Evolutionary conservation across 2,329 filamentous ascomycete genomes (phyloP).

Genomic region (Talaromyces sp.): DNA sequence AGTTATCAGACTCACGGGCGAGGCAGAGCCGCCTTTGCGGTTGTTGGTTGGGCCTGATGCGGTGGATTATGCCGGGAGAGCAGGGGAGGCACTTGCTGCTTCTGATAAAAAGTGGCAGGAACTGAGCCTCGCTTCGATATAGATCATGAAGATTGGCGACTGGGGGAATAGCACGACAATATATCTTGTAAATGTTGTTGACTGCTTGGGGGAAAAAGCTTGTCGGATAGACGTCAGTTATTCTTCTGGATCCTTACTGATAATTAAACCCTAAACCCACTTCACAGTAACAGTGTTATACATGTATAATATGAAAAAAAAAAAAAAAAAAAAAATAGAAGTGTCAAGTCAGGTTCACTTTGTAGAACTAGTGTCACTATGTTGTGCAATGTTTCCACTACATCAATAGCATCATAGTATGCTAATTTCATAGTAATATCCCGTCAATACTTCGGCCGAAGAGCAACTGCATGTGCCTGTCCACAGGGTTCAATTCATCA

Average conservation of each 20-base stretch:
- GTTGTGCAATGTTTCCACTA: not conserved
- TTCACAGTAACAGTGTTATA: not conserved
- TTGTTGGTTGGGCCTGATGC: conserved; percentile 28
- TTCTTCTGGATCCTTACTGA: no score
- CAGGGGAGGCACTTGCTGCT: conserved; percentile 16
- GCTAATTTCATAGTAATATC: not conserved
- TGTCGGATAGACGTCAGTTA: not conserved
- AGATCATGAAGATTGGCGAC: not conserved
- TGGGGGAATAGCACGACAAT: no score
- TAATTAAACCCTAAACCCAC: not conserved
- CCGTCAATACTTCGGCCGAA: not conserved
- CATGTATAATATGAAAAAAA: not conserved
- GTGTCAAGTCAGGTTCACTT: not conserved
- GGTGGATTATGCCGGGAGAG: conserved; percentile 16
- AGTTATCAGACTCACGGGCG: conserved; percentile 21
- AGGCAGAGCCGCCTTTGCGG: conserved; percentile 25
- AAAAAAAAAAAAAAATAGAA: no score
- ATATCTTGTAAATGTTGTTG: not conserved
- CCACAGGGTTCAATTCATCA: not conserved
- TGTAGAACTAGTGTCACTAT: not conserved
- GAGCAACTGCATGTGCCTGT: not conserved
- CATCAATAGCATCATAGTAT: not conserved
- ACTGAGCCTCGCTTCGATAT: not conserved
- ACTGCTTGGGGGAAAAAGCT: not conserved
- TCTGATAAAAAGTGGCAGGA: conserved; percentile 27